Base-by-base conservation (phyloP, 441 rosid genomes). In the Populus hybrid region DNA sequence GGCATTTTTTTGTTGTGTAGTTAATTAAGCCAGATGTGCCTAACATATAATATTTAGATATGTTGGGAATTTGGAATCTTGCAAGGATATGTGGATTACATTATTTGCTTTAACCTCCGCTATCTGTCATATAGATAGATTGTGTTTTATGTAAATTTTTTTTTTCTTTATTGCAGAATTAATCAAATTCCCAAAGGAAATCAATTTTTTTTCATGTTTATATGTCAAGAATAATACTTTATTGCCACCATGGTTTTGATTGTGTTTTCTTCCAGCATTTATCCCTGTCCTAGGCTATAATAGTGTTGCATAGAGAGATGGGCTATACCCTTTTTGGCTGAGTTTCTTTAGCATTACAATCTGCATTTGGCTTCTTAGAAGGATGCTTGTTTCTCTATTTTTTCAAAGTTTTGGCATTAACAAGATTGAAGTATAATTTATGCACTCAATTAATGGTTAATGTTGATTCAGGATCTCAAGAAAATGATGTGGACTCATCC, bases 381-480 rank as follows among this genome's bases (percentile, higher is more conserved):
- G n/a, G 59, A n/a, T 38, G 30, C 67, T 26, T 70, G 63, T 42
- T 30, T 72, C 23, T 65, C 36, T 23, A 3, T 67, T 73, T 10
- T 16, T 32, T 50, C 12, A 9, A 20, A 40, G 18, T 10, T 16
- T 35, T 32, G 23, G 32, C n/a, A 61, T 21, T 73, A 35, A 54
- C 57, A 63, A 14, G 76, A 28, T 8, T 21, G 16, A n/a, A 68
- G 28, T n/a, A 18, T 63, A 67, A 30, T 18, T 70, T 5, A 20
- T 71, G 21, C 69, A 26, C n/a, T 36, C 38, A 28, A 75, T 36
- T 65, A 64, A 74, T 70, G n/a, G 30, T 78, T 76, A 66, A 54
- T 38, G 68, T 38, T 78, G 67, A 67, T 74, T 69, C 85, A 84
- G 88, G 84, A 54, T 85, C 80, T 75, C 79, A 82, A 72, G 80